Percentiles rank a stretch among this genome's conserved stretches.
phyloP scores from a whole-genome alignment of 2,329 filamentous ascomycete genomes.

The Apiospora malaysiana region DNA sequence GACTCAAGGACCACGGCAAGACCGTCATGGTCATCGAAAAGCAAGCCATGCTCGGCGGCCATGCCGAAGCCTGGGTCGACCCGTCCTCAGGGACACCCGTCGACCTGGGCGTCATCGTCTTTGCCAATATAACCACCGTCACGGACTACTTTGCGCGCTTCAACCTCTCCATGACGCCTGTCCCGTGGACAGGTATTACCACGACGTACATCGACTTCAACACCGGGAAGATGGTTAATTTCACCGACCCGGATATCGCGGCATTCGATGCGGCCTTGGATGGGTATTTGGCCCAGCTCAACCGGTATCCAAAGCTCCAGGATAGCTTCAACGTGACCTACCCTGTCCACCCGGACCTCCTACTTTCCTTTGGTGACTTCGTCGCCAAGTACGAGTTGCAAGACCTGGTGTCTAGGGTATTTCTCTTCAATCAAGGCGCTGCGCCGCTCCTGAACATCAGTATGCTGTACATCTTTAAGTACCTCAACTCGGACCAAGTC shows the following conservation, averaged over 20 bases:
- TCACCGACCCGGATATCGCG: background rate
- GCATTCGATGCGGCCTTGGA: slow-evolving; percentile 5
- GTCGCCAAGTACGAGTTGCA: background rate
- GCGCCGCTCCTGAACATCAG: background rate
- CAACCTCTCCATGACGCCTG: background rate
- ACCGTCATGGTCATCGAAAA: slow-evolving; percentile 20
- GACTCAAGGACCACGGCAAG: slow-evolving; percentile 19
- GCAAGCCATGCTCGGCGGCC: slow-evolving; percentile 20
- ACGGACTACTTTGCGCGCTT: slow-evolving; percentile 16
- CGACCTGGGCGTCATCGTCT: slow-evolving; percentile 23
- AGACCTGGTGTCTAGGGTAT: background rate
- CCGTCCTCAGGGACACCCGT: slow-evolving; percentile 6
- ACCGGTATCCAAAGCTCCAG: slow-evolving; percentile 18
- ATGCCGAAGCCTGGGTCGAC: slow-evolving; percentile 22
- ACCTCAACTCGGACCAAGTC: background rate
- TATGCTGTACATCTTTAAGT: slow-evolving; percentile 13
- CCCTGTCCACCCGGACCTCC: background rate
- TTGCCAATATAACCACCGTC: slow-evolving; percentile 8
- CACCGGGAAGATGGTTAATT: background rate
- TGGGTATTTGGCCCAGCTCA: background rate
- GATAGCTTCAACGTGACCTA: slow-evolving; percentile 1
- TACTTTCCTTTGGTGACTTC: slow-evolving; percentile 12
- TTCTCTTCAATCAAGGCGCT: background rate
- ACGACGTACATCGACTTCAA: slow-evolving; percentile 17
- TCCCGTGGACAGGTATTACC: background rate